phyloP scores from a whole-genome alignment of 2,329 filamentous ascomycete genomes.

The Lanzia echinophila region DNA sequence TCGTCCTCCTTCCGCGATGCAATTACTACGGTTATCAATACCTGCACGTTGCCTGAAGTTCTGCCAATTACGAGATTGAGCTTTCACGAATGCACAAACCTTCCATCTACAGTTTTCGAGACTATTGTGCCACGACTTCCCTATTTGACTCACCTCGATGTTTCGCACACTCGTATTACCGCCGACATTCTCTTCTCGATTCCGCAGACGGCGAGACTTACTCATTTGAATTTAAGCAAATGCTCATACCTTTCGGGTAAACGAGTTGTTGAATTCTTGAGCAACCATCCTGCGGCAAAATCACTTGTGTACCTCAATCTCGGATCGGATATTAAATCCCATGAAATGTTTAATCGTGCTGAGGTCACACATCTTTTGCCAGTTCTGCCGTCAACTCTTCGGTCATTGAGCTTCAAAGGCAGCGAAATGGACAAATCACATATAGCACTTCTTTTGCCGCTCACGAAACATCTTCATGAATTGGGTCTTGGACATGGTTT shows the following conservation, averaged over 20 bases:
- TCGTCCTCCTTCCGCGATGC: conserved; percentile 59
- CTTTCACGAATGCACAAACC: conserved; percentile 70
- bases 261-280: conserved; percentile 63
- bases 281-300: conserved; percentile 61
- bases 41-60: conserved; percentile 26
- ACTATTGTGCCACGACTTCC: conserved; percentile 62
- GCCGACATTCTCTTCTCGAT: conserved; percentile 64
- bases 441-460: conserved; percentile 53
- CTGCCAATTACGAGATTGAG: conserved; percentile 62
- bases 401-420: conserved; percentile 70
- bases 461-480: conserved; percentile 70
- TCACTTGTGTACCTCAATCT: conserved; percentile 67
- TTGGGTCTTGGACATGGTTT: conserved; percentile 65
- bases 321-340: conserved; percentile 63
- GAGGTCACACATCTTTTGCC: conserved; percentile 61
- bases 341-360: conserved; percentile 61
- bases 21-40: conserved; percentile 46
- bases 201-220: conserved; percentile 63
- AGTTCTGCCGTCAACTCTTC: conserved; percentile 57
- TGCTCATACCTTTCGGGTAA: conserved; percentile 63
- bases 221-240: conserved; percentile 71
- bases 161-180: conserved; percentile 72
- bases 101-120: conserved; percentile 62
- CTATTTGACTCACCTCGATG: conserved; percentile 68
- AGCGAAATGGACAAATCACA: conserved; percentile 62